Percentiles rank a stretch among this genome's conserved stretches.
Conservation (phyloP, 352 stramenopile species). For the Phytopythium mirpurense region DNA sequence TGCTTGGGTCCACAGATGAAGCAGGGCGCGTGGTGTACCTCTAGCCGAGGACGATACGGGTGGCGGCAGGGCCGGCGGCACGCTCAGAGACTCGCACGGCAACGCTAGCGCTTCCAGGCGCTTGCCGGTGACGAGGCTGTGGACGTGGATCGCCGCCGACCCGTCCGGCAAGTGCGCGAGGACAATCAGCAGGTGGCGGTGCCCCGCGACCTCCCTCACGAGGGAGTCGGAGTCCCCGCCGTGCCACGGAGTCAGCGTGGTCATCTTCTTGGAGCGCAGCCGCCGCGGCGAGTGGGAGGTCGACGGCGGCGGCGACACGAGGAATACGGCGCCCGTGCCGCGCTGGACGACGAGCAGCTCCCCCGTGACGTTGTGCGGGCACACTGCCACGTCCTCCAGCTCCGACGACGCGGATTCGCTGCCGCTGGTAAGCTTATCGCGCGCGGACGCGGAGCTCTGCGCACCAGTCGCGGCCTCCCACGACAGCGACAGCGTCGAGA, state of each 20-base stretch:
- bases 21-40: constrained; percentile 6
- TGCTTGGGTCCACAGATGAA: constrained; percentile 47
- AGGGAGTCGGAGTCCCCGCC: neutral
- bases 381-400: constrained; percentile 12
- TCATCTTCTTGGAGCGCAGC: constrained; percentile 15
- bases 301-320: constrained; percentile 24
- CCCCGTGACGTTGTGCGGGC: constrained; percentile 70
- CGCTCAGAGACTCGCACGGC: constrained; percentile 7
- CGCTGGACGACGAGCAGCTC: constrained; percentile 56
- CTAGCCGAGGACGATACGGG: neutral
- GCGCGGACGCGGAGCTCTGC: constrained; percentile 8
- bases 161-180: constrained; percentile 3
- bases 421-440: neutral
- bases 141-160: constrained; percentile 23
- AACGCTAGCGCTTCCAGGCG: constrained; percentile 30
- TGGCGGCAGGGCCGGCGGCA: neutral
- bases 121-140: constrained; percentile 51
- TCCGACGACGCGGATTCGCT: neutral
- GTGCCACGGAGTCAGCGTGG: constrained; percentile 20
- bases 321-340: constrained; percentile 24
- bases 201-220: constrained; percentile 22
- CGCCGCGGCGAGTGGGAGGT: neutral
- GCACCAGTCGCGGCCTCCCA: constrained; percentile 19
- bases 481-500: constrained; percentile 28
- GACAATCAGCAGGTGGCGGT: constrained; percentile 42